phyloP scores from a whole-genome alignment of 176 grass and related monocot genomes.

The Coix lacrymajobi region DNA sequence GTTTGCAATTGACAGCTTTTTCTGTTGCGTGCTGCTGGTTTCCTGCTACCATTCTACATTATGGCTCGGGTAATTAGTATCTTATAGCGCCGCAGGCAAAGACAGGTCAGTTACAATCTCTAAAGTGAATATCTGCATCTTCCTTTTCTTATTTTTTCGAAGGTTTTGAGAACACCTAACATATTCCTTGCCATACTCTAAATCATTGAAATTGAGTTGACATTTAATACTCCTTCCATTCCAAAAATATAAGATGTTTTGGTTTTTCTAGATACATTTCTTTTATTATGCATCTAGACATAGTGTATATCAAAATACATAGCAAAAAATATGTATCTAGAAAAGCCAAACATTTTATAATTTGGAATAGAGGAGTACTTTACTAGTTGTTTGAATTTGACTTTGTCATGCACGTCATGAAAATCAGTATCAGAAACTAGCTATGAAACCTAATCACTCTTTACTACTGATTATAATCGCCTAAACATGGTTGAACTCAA shows the following conservation, averaged over 20 bases:
- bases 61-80: constrained; percentile 93
- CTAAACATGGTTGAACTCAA: neutral
- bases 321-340: too few species aligned
- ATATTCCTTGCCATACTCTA: neutral
- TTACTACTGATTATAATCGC: neutral
- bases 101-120: constrained; percentile 54
- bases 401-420: neutral
- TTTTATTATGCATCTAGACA: too few species aligned
- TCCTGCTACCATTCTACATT: constrained; percentile 87
- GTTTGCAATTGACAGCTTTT: constrained; percentile 57
- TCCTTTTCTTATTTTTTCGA: constrained; percentile 3
- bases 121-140: neutral
- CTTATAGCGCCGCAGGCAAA: constrained; percentile 64
- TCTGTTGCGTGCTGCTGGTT: constrained; percentile 74
- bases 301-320: too few species aligned
- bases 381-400: neutral
- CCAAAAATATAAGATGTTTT: neutral
- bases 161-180: neutral
- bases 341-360: neutral
- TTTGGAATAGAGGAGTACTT: neutral
- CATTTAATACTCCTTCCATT: neutral
- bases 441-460: neutral
- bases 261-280: too few species aligned
- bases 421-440: neutral
- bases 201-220: neutral